phyloP scores from a whole-genome alignment of 768 basidiomycete species.

The Macrocybe gigantea region DNA sequence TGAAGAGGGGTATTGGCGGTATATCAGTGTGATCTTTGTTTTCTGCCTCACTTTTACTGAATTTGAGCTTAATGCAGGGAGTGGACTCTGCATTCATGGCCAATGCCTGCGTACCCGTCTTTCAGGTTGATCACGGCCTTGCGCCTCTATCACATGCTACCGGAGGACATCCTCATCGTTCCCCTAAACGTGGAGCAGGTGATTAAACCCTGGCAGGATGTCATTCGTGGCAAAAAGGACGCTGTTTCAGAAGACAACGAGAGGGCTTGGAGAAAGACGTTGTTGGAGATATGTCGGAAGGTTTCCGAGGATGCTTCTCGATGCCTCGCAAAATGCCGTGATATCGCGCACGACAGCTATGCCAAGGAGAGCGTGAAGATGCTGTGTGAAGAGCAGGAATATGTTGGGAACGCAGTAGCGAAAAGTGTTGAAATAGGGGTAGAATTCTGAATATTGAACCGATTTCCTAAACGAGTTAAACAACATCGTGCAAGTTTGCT shows the following conservation, averaged over 20 bases:
- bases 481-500: background rate
- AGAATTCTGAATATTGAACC: constrained; percentile 32
- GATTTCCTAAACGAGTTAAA: background rate
- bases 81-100: constrained; percentile 68
- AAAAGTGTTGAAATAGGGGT: constrained; percentile 39
- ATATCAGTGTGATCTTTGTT: constrained; percentile 11
- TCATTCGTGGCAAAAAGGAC: constrained; percentile 39
- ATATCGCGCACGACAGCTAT: background rate
- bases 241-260: constrained; percentile 45
- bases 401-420: constrained; percentile 43
- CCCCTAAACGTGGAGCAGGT: constrained; percentile 20
- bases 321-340: background rate
- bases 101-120: constrained; percentile 66
- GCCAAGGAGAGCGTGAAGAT: constrained; percentile 21
- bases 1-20: constrained; percentile 84
- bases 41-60: background rate
- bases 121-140: constrained; percentile 73
- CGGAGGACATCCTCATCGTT: constrained; percentile 15
- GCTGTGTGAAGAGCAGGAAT: constrained; percentile 59
- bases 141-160: constrained; percentile 52
- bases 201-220: constrained; percentile 48
- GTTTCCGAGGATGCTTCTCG: constrained; percentile 8
- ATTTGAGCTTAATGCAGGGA: constrained; percentile 41
- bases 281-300: constrained; percentile 27
- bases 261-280: constrained; percentile 31